phyloP scores from a whole-genome alignment of 495 filamentous ascomycete genomes.

The Xylaria flabelliformis region DNA sequence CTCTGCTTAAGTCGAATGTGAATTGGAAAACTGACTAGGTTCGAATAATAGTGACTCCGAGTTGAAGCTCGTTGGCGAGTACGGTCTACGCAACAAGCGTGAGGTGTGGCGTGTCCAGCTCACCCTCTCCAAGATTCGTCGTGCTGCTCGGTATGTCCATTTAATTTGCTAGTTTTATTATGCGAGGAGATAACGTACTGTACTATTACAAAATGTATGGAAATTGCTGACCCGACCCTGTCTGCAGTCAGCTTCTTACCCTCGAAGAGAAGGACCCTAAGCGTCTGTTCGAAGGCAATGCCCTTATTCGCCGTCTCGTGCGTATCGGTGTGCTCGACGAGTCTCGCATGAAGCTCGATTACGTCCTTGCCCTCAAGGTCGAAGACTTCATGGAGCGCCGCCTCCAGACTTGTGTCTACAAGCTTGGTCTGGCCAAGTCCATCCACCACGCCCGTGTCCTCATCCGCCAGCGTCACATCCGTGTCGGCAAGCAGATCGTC shows the following conservation, averaged over 20 bases:
- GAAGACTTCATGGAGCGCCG: slow-evolving; percentile 99
- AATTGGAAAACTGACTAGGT: slow-evolving; percentile 53
- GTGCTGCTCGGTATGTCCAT: slow-evolving; percentile 91
- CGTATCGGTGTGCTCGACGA: slow-evolving; percentile 99
- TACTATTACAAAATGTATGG: neutral
- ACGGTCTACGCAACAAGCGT: slow-evolving; percentile 99
- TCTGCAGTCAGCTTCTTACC: slow-evolving; percentile 91
- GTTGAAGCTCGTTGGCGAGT: slow-evolving; percentile 99
- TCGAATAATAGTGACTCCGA: slow-evolving; percentile 84
- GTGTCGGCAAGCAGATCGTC: slow-evolving; percentile 99
- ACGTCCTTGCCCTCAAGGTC: slow-evolving; percentile 96
- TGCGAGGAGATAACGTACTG: too few relatives aligned
- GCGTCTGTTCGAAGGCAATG: slow-evolving; percentile 99
- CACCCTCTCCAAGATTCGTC: slow-evolving; percentile 99
- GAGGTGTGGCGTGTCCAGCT: slow-evolving; percentile 99
- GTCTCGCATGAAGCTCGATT: slow-evolving; percentile 99
- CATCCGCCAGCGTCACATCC: slow-evolving; percentile 98
- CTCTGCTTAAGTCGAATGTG: slow-evolving; percentile 93
- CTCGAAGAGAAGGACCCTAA: slow-evolving; percentile 99
- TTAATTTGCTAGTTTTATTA: neutral
- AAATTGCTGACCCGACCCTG: slow-evolving; percentile 29
- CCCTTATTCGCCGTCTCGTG: slow-evolving; percentile 98
- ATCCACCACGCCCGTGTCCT: slow-evolving; percentile 99
- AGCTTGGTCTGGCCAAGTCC: slow-evolving; percentile 98
- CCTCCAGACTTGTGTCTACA: slow-evolving; percentile 99